These are phyloP conservation scores for Umbelopsis ramanniana DNA, from an alignment of 192 early-diverging fungal species.

Conservation along the genomic window DNA sequence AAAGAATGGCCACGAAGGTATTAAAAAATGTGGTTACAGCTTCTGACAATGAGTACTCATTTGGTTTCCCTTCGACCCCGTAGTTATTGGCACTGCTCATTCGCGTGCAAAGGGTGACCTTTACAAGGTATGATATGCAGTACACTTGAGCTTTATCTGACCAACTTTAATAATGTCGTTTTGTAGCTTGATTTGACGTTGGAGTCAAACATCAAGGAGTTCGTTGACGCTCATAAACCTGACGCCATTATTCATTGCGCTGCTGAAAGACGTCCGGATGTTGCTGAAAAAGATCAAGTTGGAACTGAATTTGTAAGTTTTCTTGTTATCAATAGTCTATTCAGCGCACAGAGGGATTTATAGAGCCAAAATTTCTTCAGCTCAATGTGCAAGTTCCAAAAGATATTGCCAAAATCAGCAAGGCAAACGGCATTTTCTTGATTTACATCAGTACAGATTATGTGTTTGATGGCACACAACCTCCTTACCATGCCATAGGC, in stretches of 20 bases:
- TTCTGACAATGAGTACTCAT: neutral
- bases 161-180: neutral
- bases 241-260: slow-evolving; percentile 80
- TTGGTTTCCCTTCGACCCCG: neutral
- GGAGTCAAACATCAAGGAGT: slow-evolving; percentile 47
- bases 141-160: neutral
- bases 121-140: slow-evolving; percentile 49
- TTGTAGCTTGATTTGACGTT: slow-evolving; percentile 71
- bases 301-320: slow-evolving; percentile 56
- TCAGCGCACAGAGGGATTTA: neutral
- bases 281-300: slow-evolving; percentile 67
- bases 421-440: slow-evolving; percentile 57
- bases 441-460: slow-evolving; percentile 92
- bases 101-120: slow-evolving; percentile 59
- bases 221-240: slow-evolving; percentile 62
- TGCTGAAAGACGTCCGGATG: slow-evolving; percentile 85
- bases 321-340: neutral
- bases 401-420: slow-evolving; percentile 56
- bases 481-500: slow-evolving; percentile 76
- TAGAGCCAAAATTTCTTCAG: slow-evolving; percentile 19
- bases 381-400: slow-evolving; percentile 73
- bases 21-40: neutral
- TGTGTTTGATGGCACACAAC: slow-evolving; percentile 87
- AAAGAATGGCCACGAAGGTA: slow-evolving; percentile 56
- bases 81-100: slow-evolving; percentile 77